Evolutionary conservation across 2,329 filamentous ascomycete species (phyloP).

Genomic region (Cryoendolithus antarcticus): DNA sequence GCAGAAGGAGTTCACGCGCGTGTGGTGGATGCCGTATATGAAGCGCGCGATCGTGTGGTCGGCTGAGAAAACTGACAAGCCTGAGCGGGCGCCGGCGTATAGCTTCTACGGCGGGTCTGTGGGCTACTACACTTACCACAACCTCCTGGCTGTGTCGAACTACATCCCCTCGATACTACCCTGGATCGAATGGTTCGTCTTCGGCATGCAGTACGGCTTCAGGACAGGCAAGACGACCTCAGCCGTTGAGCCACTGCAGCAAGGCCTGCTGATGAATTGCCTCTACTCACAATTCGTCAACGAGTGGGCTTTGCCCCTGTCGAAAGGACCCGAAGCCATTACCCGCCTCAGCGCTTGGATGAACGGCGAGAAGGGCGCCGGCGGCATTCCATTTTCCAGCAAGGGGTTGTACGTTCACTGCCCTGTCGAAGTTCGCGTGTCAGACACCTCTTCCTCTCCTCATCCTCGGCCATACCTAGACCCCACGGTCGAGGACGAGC

Average conservation of each 20-base stretch:
- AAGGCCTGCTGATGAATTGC: slow-evolving; percentile 88
- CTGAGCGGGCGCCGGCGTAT: slow-evolving; percentile 44
- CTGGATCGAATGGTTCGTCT: slow-evolving; percentile 90
- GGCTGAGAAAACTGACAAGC: slow-evolving; percentile 62
- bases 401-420: slow-evolving; percentile 72
- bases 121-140: slow-evolving; percentile 86
- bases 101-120: slow-evolving; percentile 73
- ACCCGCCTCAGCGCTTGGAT: slow-evolving; percentile 77
- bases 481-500: slow-evolving; percentile 53
- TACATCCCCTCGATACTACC: slow-evolving; percentile 69
- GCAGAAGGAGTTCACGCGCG: slow-evolving; percentile 73
- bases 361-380: slow-evolving; percentile 54
- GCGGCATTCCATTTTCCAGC: slow-evolving; percentile 69
- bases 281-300: slow-evolving; percentile 96
- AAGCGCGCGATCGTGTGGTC: slow-evolving; percentile 79
- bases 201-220: slow-evolving; percentile 96
- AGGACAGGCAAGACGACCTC: slow-evolving; percentile 51
- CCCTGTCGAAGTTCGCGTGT: slow-evolving; percentile 83
- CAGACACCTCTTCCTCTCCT: slow-evolving; percentile 47
- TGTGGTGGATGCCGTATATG: slow-evolving; percentile 97
- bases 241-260: slow-evolving; percentile 68
- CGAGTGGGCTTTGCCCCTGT: slow-evolving; percentile 87
- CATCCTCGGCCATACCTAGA: slow-evolving; percentile 56
- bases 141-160: slow-evolving; percentile 69
- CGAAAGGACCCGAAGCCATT: slow-evolving; percentile 77